A percentile compares a stretch with the other conserved stretches of the same genome.
phyloP scores from a whole-genome alignment of 805 yeast genomes.

The Candida morakotiae region DNA sequence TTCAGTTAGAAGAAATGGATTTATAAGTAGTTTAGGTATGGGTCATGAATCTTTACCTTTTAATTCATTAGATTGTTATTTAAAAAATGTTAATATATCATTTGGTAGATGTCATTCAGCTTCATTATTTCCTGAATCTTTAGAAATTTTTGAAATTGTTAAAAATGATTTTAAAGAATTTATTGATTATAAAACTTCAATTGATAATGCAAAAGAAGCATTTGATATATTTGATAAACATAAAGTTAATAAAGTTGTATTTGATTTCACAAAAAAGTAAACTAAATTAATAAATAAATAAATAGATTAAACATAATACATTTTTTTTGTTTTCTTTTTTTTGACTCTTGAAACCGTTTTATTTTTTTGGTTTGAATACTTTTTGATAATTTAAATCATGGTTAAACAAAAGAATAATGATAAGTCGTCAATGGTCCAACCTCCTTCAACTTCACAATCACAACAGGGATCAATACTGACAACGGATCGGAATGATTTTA shows the following conservation, averaged over 20 bases:
- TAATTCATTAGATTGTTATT: conserved; percentile 52
- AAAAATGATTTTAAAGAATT: conserved; percentile 46
- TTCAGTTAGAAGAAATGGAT: conserved; percentile 53
- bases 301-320: no score
- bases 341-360: no score
- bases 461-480: no score
- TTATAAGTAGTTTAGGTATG: conserved; percentile 56
- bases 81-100: conserved; percentile 52
- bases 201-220: conserved; percentile 43
- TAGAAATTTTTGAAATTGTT: conserved; percentile 42
- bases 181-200: conserved; percentile 43
- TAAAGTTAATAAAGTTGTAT: conserved; percentile 52
- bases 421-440: no score
- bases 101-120: conserved; percentile 65
- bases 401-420: no score
- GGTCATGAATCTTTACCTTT: conserved; percentile 56
- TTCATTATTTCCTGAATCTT: conserved; percentile 50
- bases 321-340: no score
- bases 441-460: no score
- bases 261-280: conserved; percentile 21
- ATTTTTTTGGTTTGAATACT: no score
- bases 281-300: no score
- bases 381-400: no score
- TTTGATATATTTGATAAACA: conserved; percentile 52
- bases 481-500: no score